Base-by-base conservation (phyloP, 208 protist species). In the Tritrichomonas musculus region DNA sequence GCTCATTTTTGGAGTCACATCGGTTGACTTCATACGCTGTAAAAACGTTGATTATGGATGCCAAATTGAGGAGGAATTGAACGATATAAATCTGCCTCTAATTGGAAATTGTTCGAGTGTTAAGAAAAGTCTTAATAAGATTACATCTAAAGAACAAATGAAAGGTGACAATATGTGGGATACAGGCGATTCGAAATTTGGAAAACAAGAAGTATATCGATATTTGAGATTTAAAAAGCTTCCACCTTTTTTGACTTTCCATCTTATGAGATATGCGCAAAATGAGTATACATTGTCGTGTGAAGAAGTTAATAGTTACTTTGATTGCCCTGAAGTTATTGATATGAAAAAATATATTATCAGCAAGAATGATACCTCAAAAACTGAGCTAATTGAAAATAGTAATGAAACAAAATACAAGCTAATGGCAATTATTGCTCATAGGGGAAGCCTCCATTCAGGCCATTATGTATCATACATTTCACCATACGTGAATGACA, bases 241-340 rank as follows among this genome's bases (percentile, higher is more conserved):
- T 11, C 77, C 77, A 88, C 44, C 44, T 17, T 88, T 88, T 57
- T 57, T 88, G 11, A 88, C 39, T 17, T 88, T 88, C n/a, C 77
- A 88, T 57, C 39, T 88, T 41, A 27, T 53, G 8, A 25, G 77
- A 36, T 88, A 39, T 88, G 47, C 77, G 17, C 57, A 88, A n/a
- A 88, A 57, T 20, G 27, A 20, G 17, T 20, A n/a, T 50, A 39
- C 41, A 20, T 33, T 47, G 39, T 9, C 14, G 2, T 44, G 44
- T 39, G 77, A 88, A 88, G 77, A 88, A 39, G 77, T 88, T 39
- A 49, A 20, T 20, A 57, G 27, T 5, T 1, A 25, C 33, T 88
- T 88, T 50, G 77, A 88, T 39, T 88, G 77, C 39, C 77, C 77
- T 13, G 47, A 88, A 2, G 44, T 33, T 17, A 88, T 88, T 50